Evolutionary conservation across 208 protist genomes (phyloP), one percentile per base, ranked within the genome.

Genomic region (Trypanosoma lewisi): DNA sequence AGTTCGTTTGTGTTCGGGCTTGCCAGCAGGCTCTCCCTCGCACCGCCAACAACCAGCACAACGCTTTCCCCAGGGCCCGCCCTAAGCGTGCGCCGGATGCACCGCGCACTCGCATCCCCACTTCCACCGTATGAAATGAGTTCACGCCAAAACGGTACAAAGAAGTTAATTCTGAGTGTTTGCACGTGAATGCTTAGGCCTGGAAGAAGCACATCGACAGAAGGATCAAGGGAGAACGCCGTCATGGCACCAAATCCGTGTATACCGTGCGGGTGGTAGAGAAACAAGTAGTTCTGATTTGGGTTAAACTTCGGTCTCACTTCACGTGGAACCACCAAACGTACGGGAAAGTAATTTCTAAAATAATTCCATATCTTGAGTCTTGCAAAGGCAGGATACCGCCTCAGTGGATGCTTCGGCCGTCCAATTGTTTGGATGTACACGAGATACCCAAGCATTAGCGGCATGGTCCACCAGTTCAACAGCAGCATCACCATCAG

Each of bases 211-310:
- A 78, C 49, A 6, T 53, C 66, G 7, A 72, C 21, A 19, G 70
- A 68, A 41, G 60, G 49, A 64, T 93, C 79, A 2, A 79, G 39
- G 12, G 73, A 80, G 54, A 97, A 91, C 68, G 68, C 83, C n/a
- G 89, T 45, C 34, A 95, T 72, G 0, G 84, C 87, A 25, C 93
- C 93, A 65, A 95, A 97, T 44, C 83, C 74, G 67, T 96, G 85
- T 14, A 96, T 76, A 25, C 85, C 87, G 73, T 97, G 93, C 8
- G 93, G 93, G 72, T 96, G 90, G 61, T 91, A 85, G 17, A 75
- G 75, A 62, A 97, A 96, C 33, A 97, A 72, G 71, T 96, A 96
- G 70, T 93, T 93, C 45, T 74, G 66, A 16, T 50, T 48, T 27
- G 23, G 53, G 50, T 90, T 72, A 52, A 93, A 85, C 45, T 60